A percentile compares a stretch with the other conserved stretches of the same genome.
These are phyloP conservation scores for Populus tomentosa DNA, from an alignment of 441 rosid species.

Conservation along the genomic window DNA sequence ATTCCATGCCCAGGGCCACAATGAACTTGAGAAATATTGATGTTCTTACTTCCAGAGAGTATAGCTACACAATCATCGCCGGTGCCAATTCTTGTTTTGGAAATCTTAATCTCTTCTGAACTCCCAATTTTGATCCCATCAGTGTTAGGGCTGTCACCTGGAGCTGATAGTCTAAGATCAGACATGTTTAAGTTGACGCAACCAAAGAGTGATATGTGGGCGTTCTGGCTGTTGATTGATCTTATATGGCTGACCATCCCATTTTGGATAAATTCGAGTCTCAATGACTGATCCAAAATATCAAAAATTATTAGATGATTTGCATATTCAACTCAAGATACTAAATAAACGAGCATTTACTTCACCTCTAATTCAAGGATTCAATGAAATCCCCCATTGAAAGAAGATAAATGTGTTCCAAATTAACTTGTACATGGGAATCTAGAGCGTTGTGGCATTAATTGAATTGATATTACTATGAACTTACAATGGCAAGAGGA, in stretches of 20 bases:
- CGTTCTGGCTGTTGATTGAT: slow-evolving; percentile 42
- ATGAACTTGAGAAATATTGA: slow-evolving; percentile 17
- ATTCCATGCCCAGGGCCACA: slow-evolving; percentile 52
- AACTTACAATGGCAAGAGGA: slow-evolving; percentile 23
- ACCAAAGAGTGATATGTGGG: slow-evolving; percentile 33
- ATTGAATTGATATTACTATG: no score
- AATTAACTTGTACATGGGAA: no score
- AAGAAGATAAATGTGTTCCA: no score
- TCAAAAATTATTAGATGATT: neutral
- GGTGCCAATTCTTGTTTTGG: slow-evolving; percentile 29
- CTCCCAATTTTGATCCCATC: slow-evolving; percentile 51
- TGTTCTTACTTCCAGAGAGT: slow-evolving; percentile 22
- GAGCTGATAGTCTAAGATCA: slow-evolving; percentile 32
- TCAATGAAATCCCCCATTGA: no score
- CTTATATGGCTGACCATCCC: slow-evolving; percentile 25
- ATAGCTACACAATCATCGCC: slow-evolving; percentile 48
- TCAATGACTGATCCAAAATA: slow-evolving; percentile 20
- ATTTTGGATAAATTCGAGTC: slow-evolving; percentile 32
- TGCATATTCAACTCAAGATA: neutral
- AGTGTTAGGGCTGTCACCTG: slow-evolving; percentile 50
- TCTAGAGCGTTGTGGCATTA: no score
- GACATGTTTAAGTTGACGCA: slow-evolving; percentile 18
- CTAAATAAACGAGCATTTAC: no score
- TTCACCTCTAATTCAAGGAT: no score
- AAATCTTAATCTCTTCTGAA: slow-evolving; percentile 26